These are phyloP conservation scores for Colletotrichum acutatum DNA, from an alignment of 2,329 filamentous ascomycete genomes.

Conservation along the genomic window DNA sequence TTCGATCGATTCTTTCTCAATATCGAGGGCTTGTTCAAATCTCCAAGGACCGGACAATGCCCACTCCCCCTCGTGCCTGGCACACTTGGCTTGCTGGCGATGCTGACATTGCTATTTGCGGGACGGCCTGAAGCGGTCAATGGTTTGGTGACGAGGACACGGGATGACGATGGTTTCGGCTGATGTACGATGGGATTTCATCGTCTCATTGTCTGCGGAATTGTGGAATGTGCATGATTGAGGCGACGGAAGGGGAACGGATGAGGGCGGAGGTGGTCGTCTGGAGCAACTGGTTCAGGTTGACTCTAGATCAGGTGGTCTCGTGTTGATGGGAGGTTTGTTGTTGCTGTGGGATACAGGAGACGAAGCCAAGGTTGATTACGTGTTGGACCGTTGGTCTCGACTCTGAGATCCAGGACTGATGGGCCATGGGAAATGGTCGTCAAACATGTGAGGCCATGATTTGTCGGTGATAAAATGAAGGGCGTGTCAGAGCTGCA, in stretches of 20 bases:
- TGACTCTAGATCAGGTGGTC: not conserved
- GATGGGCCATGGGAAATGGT: not conserved
- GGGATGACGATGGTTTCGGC: slow-evolving; percentile 26
- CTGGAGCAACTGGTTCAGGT: not conserved
- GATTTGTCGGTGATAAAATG: slow-evolving; percentile 8
- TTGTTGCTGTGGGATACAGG: not conserved
- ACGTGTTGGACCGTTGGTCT: not conserved
- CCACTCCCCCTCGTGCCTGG: not conserved
- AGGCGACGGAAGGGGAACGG: not conserved
- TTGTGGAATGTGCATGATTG: not conserved
- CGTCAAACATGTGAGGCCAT: slow-evolving; percentile 1
- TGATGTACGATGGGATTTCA: slow-evolving; percentile 1
- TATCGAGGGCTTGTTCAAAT: not conserved
- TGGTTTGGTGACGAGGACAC: not conserved
- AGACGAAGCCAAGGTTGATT: not conserved
- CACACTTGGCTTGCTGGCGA: not conserved
- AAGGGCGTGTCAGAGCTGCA: slow-evolving; percentile 19
- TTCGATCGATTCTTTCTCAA: not conserved
- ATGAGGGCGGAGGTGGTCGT: not conserved
- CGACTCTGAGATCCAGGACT: not conserved
- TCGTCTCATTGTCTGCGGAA: slow-evolving; percentile 23
- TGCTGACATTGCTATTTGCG: not conserved
- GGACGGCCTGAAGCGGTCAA: not conserved
- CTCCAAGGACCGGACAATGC: not conserved
- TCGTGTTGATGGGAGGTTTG: not conserved